Base-by-base conservation (phyloP, 176 grass and related monocot species). In the Carex cristatella region DNA sequence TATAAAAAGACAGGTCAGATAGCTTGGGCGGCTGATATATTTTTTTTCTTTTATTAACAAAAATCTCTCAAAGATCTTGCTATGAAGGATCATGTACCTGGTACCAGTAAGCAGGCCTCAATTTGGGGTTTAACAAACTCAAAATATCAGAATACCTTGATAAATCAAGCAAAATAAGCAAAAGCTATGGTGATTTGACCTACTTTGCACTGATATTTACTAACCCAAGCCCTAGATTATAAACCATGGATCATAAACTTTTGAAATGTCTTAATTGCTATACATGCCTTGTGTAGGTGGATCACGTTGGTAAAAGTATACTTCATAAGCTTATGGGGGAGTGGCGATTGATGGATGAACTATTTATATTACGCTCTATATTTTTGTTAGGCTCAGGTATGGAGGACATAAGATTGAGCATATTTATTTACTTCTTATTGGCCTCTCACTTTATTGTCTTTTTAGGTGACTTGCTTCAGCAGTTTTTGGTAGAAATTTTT, bases 341-440 rank as follows among this genome's bases (percentile, higher is more conserved):
- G 70, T 98, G 95, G 95, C 94, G 88, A 93, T 92, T 97, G 87
- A 93, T 98, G 88, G 93, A 98, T 27, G 93, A 93, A 86, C 86
- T 95, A 33, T 87, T 91, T 91, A 88, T 98, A n/a, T 85, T 98
- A 78, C 95, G 87, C 81, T 88, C 89, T 85, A 92, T 98, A 73
- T 98, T 90, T 92, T 90, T 98, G 83, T 85, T 98, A 87, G 95
- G 95, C n/a, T 98, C 95, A 87, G 95, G 95, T 95, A 75, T 83
- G 70, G 32, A 31, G 12, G 8, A 33, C 65, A 86, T 67, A 19
- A 3, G 68, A 74, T 85, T 75, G 46, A 58, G 3, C 0, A 4
- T 73, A 64, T 64, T 71, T 70, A 49, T 62, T 85, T 74, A 42
- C 40, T 71, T 60, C 18, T 85, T 66, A 64, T 31, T 67, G 61